A percentile compares a stretch with the other conserved stretches of the same genome.
These are phyloP conservation scores for Helianthus tuberosus DNA, from an alignment of 129 eudicot genomes.

Conservation along the genomic window DNA sequence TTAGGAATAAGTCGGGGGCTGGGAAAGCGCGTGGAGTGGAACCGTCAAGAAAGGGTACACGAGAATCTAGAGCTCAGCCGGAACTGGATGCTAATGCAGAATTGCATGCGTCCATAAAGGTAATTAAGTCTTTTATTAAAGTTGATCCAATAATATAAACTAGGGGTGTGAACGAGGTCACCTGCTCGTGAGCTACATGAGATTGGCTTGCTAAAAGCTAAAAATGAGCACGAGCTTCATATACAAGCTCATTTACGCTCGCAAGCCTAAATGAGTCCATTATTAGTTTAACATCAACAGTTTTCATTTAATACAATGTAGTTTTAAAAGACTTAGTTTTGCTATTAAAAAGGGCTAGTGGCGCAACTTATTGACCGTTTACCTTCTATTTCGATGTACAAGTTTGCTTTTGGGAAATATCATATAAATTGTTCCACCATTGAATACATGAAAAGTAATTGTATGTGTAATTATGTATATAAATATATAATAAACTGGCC, in stretches of 20 bases:
- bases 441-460: neutral
- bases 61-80: constrained; percentile 72
- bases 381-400: too few relatives aligned
- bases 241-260: neutral
- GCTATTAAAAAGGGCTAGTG: too few relatives aligned
- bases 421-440: too few relatives aligned
- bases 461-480: neutral
- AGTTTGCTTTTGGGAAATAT: too few relatives aligned
- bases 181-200: neutral
- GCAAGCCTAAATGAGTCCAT: neutral
- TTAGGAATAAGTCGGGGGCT: constrained; percentile 61
- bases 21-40: constrained; percentile 57
- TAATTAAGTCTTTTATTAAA: constrained; percentile 28
- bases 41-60: constrained; percentile 44
- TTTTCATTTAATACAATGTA: neutral
- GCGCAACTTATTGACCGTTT: too few relatives aligned
- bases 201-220: neutral
- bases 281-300: neutral
- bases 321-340: neutral
- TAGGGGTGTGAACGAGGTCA: neutral
- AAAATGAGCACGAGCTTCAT: neutral
- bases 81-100: constrained; percentile 90
- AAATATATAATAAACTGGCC: neutral
- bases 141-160: neutral
- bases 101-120: constrained; percentile 68